phyloP scores from a whole-genome alignment of 2,329 filamentous ascomycete species.

The Monosporascus sp. region DNA sequence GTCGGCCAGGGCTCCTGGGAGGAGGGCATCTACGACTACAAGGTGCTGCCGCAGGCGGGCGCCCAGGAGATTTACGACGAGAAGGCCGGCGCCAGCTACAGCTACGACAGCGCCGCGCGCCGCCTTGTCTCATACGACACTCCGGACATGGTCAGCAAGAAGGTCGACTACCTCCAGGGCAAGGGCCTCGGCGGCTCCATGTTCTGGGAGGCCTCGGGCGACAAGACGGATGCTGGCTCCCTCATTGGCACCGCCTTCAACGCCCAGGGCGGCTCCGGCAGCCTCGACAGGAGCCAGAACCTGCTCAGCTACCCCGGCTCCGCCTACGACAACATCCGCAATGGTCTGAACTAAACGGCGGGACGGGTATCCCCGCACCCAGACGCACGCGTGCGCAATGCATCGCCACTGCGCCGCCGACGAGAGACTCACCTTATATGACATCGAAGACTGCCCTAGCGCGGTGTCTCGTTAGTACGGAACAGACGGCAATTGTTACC shows the following conservation, averaged over 20 bases:
- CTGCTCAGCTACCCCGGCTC: slow-evolving; percentile 22
- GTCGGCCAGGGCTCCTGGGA: slow-evolving; percentile 68
- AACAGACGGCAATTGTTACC: background rate
- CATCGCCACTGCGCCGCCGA: too few relatives aligned
- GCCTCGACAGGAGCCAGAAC: slow-evolving; percentile 19
- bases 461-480: background rate
- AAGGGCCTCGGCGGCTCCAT: slow-evolving; percentile 67
- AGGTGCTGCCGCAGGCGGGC: slow-evolving; percentile 60
- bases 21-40: slow-evolving; percentile 74
- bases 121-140: slow-evolving; percentile 71
- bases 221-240: slow-evolving; percentile 53
- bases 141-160: slow-evolving; percentile 51
- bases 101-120: slow-evolving; percentile 54
- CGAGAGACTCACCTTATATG: background rate
- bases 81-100: slow-evolving; percentile 59
- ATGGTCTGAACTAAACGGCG: slow-evolving; percentile 12
- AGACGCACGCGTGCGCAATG: too few relatives aligned
- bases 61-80: slow-evolving; percentile 53
- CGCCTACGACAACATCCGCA: slow-evolving; percentile 24
- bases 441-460: background rate
- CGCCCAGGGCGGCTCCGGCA: slow-evolving; percentile 16
- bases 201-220: slow-evolving; percentile 79
- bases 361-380: background rate
- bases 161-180: slow-evolving; percentile 59
- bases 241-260: slow-evolving; percentile 42